These are phyloP conservation scores for Kodamaea hsintzibuensis DNA, from an alignment of 805 yeast species.

Conservation along the genomic window DNA sequence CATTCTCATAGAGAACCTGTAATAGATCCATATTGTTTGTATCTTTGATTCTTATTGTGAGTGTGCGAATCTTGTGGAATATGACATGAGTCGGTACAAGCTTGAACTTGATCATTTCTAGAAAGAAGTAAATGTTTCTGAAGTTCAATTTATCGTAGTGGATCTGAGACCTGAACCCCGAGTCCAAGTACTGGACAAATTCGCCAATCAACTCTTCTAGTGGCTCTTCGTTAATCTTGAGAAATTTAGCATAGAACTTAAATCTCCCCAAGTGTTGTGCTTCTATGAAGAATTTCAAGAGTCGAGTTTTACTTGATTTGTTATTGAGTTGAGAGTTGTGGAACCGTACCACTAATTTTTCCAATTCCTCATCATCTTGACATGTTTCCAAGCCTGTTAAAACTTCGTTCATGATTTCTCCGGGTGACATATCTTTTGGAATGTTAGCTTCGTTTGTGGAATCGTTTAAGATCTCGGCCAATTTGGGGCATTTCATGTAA, in stretches of 20 bases:
- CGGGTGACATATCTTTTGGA: conserved; percentile 12
- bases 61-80: conserved; percentile 68
- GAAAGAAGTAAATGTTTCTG: conserved; percentile 59
- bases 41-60: conserved; percentile 52
- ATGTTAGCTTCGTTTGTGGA: conserved; percentile 18
- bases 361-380: conserved; percentile 47
- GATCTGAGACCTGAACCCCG: conserved; percentile 60
- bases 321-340: conserved; percentile 58
- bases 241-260: conserved; percentile 61
- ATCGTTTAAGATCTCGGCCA: conserved; percentile 21
- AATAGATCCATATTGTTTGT: conserved; percentile 69
- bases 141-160: conserved; percentile 52
- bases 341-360: conserved; percentile 39
- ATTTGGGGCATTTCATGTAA: conserved; percentile 55
- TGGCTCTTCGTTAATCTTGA: conserved; percentile 55
- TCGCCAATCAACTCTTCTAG: conserved; percentile 55
- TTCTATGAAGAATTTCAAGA: conserved; percentile 56
- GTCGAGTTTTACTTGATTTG: conserved; percentile 67
- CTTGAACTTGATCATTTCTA: conserved; percentile 76
- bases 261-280: conserved; percentile 47
- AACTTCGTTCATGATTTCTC: conserved; percentile 45
- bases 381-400: conserved; percentile 44
- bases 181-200: conserved; percentile 55
- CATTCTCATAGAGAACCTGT: conserved; percentile 67
- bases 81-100: conserved; percentile 68